These are phyloP conservation scores for Kwoniella sp. DNA, from an alignment of 768 basidiomycete species.

Conservation along the genomic window DNA sequence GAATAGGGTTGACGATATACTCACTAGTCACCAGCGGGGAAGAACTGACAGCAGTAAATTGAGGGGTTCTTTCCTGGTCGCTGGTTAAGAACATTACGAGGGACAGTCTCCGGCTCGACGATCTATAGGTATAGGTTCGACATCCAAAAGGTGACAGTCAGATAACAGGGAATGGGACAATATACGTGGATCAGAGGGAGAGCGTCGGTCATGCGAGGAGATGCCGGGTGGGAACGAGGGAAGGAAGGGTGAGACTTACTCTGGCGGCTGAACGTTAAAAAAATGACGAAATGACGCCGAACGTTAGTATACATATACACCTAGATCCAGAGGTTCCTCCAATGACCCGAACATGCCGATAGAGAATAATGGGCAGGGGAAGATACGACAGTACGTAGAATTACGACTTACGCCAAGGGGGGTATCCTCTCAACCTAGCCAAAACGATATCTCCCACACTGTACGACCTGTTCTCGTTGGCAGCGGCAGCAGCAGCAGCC, in stretches of 20 bases:
- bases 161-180: no score
- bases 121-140: constrained; percentile 61
- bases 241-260: constrained; percentile 26
- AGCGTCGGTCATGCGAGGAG: background rate
- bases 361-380: background rate
- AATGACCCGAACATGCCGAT: background rate
- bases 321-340: background rate
- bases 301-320: background rate
- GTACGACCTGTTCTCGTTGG: constrained; percentile 57
- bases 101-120: constrained; percentile 71
- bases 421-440: constrained; percentile 89
- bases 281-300: background rate
- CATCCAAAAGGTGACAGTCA: no score
- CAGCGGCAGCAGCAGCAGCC: background rate
- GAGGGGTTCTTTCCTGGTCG: constrained; percentile 77
- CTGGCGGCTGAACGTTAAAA: constrained; percentile 34
- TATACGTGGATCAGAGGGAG: no score
- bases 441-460: constrained; percentile 80
- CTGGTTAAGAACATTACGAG: constrained; percentile 66
- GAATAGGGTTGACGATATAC: no score
- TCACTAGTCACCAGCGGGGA: constrained; percentile 91
- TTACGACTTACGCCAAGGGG: constrained; percentile 84
- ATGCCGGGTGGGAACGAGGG: background rate
- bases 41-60: constrained; percentile 75
- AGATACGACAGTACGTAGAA: no score